Base-by-base conservation (phyloP, 2,329 filamentous ascomycete genomes). In the Fusarium oligoseptatum region DNA sequence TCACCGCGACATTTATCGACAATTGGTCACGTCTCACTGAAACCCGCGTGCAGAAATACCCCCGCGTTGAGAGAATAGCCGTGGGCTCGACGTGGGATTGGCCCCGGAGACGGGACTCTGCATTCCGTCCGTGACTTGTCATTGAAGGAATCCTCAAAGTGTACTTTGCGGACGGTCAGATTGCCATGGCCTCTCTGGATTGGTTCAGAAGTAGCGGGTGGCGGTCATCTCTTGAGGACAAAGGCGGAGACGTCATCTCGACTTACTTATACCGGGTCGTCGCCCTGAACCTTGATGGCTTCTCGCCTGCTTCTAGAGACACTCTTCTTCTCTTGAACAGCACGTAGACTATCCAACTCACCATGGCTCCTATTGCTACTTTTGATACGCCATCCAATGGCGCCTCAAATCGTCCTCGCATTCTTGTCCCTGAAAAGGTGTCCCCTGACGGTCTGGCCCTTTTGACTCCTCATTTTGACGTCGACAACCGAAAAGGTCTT, bases 371-470 rank as follows among this genome's bases (percentile, higher is more conserved):
- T 10, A 77, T 74, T 50, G 79, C 81, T 72, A 78, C 77, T 56
- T 66, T 68, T 45, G 77, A 77, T 55, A 57, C 69, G 56, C 67
- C 64, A 20, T 67, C 74, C 11, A 57, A 58, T 50, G 56, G 45
- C 58, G 60, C 64, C 36, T 55, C 68, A 29, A 67, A 58, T 36
- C 79, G 80, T 58, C 82, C 83, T 55, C 84, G 85, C 55, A 89
- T 95, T 71, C 89, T 97, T 32, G 93, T 95, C 45, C 92, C 94
- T 1, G 94, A 96, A 80, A 95, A 95, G 81, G 88, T 96, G 52
- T 95, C 93, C 1, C 86, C 91, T n/a, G 94, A 96, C 81, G 94
- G 94, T 12, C 86, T 96, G 20, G 89, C 91, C 20, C 84, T 95
- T 22, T 87, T 96, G 41, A 87, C 88, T 37, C 87, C 88, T 22